Percentiles rank a stretch among this genome's conserved stretches.
phyloP scores from a whole-genome alignment of 805 yeast genomes.

The Candida oleophila region DNA sequence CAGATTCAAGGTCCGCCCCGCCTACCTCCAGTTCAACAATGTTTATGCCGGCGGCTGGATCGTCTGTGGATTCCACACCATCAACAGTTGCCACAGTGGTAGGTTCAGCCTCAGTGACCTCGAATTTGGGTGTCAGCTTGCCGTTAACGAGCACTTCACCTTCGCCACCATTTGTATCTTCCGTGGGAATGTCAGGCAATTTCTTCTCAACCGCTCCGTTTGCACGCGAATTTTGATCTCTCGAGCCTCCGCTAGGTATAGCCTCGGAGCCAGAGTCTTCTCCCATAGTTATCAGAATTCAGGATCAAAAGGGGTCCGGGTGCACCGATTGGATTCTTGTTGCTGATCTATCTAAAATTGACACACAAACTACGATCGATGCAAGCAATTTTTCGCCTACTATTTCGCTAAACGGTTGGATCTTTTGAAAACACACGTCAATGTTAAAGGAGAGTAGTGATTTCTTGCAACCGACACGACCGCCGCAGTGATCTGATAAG shows the following conservation, averaged over 20 bases:
- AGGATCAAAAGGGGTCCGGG: too few relatives aligned
- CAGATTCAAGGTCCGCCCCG: constrained; percentile 1
- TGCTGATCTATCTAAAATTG: too few relatives aligned
- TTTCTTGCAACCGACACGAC: neutral
- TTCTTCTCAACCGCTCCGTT: constrained; percentile 2
- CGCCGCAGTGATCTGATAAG: neutral
- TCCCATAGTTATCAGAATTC: too few relatives aligned
- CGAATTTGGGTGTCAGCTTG: neutral
- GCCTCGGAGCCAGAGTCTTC: neutral
- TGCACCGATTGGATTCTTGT: too few relatives aligned
- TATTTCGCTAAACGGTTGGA: neutral
- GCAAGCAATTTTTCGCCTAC: too few relatives aligned
- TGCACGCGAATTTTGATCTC: neutral
- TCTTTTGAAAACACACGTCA: neutral
- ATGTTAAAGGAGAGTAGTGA: neutral
- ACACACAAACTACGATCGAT: too few relatives aligned
- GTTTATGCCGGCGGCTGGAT: neutral
- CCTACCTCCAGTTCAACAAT: neutral
- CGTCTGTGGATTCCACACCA: neutral
- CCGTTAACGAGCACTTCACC: neutral
- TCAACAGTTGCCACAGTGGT: neutral
- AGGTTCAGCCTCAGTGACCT: neutral
- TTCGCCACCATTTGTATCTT: neutral
- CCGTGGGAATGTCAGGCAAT: constrained; percentile 1
- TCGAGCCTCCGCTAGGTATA: neutral